Conservation (phyloP, 768 basidiomycete species). For the Rhodosporidiobolus sp. region DNA sequence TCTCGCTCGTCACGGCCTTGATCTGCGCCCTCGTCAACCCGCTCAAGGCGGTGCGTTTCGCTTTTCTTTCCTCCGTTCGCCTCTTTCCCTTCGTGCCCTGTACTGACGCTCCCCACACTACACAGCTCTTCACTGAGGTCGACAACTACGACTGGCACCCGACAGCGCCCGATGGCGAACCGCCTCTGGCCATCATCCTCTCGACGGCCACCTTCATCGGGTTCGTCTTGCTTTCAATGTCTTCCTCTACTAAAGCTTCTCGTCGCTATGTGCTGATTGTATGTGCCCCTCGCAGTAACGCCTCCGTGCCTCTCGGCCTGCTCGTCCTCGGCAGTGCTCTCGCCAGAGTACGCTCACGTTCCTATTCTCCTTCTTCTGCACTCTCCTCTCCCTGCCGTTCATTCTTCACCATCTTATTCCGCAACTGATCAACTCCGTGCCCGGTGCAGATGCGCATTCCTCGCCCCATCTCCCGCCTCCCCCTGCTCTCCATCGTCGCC, state of each 20-base stretch:
- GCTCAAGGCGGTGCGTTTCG: slow-evolving; percentile 45
- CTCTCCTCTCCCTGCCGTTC: neutral
- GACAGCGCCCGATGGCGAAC: slow-evolving; percentile 63
- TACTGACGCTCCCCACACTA: fast-evolving
- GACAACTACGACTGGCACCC: slow-evolving; percentile 41
- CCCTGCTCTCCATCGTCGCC: slow-evolving; percentile 57
- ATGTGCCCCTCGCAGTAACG: slow-evolving; percentile 46
- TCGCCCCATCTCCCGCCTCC: slow-evolving; percentile 46
- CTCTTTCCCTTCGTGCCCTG: no score
- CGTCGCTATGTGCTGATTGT: no score
- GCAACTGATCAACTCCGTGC: no score
- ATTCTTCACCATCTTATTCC: neutral
- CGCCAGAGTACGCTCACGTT: slow-evolving; percentile 59
- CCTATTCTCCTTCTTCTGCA: slow-evolving; percentile 55
- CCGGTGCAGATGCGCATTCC: slow-evolving; percentile 7
- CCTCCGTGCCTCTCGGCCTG: slow-evolving; percentile 64
- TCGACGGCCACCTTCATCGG: slow-evolving; percentile 63
- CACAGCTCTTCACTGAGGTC: slow-evolving; percentile 5
- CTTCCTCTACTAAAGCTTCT: neutral
- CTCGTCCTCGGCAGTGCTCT: slow-evolving; percentile 64
- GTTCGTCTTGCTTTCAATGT: slow-evolving; percentile 26
- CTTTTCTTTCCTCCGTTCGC: no score
- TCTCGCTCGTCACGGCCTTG: slow-evolving; percentile 59
- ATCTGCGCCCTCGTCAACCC: slow-evolving; percentile 59
- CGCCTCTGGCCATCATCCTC: slow-evolving; percentile 61